Base-by-base conservation (phyloP, 2,329 filamentous ascomycete genomes). In the Teratosphaeriaceae sp. region DNA sequence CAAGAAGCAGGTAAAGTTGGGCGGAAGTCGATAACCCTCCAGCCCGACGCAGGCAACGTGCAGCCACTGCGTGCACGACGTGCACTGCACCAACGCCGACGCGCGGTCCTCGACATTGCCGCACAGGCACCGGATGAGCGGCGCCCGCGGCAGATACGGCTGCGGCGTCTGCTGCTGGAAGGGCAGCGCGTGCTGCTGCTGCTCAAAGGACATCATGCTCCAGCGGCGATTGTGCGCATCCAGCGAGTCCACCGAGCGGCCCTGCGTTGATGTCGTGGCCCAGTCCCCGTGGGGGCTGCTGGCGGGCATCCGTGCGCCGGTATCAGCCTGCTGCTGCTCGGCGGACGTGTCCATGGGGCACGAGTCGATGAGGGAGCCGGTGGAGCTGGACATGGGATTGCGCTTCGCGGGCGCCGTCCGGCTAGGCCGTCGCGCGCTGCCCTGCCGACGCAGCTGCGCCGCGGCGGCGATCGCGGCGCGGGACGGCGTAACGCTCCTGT, bases 61-160 rank as follows among this genome's bases (percentile, higher is more conserved):
- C 22, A 78, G 65, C 73, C 76, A 82, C 52, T 80, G 78, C n/a
- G 67, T 73, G 63, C 78, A 82, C 19, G 73, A 76, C 58, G 78
- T 74, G 62, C 79, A 82, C 64, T 80, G 77, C 36, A 82, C 71
- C 72, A 82, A 77, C 22, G 74, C 58, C 51, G 72, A 70, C 18
- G 72, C 74, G 42, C 72, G 70, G 41, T 72, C 76, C 30, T 75
- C 71, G 40, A 68, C 63, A 13, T 71, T 69, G 39, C 74, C 72
- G 54, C 79, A 82, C 20, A 79, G 60, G 58, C 79, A 82, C 27
- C 78, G 70, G 8, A 76, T 78, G 22, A 48, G 44, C 9, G 43
- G 51, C 12, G 40, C 19, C 30, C 30, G 6, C 3, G 16, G 30
- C 20, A 30, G 5, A 3, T n/a, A 20, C 5, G 19, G 8, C n/a